Evolutionary conservation across 139 green algal species (phyloP), one percentile per base, ranked within the genome.

Genomic region (Chlorella sp.): DNA sequence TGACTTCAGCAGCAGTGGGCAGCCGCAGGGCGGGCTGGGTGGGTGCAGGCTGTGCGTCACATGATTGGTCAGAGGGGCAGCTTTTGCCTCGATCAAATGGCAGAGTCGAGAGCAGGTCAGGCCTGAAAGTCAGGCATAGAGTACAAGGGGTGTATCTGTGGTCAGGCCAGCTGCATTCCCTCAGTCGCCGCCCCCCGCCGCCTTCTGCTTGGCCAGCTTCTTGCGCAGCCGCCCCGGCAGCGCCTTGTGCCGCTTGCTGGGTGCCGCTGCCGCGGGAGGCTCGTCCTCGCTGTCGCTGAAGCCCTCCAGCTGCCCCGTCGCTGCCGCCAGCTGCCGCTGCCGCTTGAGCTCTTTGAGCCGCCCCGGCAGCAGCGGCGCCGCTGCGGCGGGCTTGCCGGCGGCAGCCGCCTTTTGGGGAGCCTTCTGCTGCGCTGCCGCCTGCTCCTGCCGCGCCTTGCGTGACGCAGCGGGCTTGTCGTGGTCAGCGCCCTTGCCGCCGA

Each of bases 191-290:
- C 13, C 51, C 12, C 11, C 51, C 51, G 12, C 51, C 12, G 51
- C 51, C 51, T 60, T 38, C 69, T 80, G 67, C 56, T 78, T 73
- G 34, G 91, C 90, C 28, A 96, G 71, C 86, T 96, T 96, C 82
- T 95, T 96, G 15, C 93, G 79, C 47, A 96, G 81, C 71, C 93
- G 68, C 4, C 93, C 93, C 28, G 92, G 93, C 74, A 96, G 82
- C 16, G 90, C 64, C 80, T 94, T 94, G 20, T 82, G 51, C 41
- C 82, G 78, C 30, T 81, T 51, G 12, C 38, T 73, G 38, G 30
- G n/a, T 71, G 28, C 28, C 39, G 44, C 36, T 16, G n/a, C 63
- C 70, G 26, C 26, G 17, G n/a, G 26, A 56, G 21, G 68, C 67
- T 86, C 85, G 21, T 79, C 85, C 26, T 87, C 81, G 28, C 51